Conservation (phyloP, 176 grass and related monocot genomes). For the Pontederia paniculata region DNA sequence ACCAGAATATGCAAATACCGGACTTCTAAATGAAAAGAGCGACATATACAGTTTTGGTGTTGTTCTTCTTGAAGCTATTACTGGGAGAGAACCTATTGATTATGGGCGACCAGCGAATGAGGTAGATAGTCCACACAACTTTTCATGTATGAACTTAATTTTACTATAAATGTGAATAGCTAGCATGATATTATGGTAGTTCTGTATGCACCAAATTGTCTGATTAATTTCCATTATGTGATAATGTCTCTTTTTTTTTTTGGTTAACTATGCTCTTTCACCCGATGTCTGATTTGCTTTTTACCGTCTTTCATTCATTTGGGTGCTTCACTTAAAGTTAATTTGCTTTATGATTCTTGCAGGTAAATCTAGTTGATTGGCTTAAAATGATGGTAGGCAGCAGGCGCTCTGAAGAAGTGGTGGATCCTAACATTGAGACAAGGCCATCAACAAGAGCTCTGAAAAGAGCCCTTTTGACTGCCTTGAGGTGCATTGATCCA, state of each 20-base stretch:
- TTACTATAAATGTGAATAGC: not conserved
- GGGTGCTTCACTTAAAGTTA: not conserved
- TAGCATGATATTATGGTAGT: no score
- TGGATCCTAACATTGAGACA: conserved; percentile 77
- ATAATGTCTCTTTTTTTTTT: no score
- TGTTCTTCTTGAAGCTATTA: conserved; percentile 93
- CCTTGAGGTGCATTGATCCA: conserved; percentile 82
- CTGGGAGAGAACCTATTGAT: conserved; percentile 89
- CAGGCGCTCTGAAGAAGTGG: conserved; percentile 76
- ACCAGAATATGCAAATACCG: conserved; percentile 92
- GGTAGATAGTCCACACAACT: conserved; percentile 31
- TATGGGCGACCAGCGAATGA: conserved; percentile 74
- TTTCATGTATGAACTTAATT: not conserved
- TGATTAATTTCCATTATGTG: no score
- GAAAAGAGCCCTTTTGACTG: conserved; percentile 79
- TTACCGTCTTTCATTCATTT: not conserved
- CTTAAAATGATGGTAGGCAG: conserved; percentile 97
- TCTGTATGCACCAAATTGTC: no score
- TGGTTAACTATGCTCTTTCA: no score
- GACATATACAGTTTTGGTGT: conserved; percentile 98
- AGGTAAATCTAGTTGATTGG: conserved; percentile 99
- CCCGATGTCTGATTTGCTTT: not conserved
- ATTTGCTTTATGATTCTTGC: conserved; percentile 13
- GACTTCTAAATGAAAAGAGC: conserved; percentile 96
- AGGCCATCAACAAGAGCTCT: conserved; percentile 78